phyloP scores from a whole-genome alignment of 768 basidiomycete species.

The Phaeotremella fagi region DNA sequence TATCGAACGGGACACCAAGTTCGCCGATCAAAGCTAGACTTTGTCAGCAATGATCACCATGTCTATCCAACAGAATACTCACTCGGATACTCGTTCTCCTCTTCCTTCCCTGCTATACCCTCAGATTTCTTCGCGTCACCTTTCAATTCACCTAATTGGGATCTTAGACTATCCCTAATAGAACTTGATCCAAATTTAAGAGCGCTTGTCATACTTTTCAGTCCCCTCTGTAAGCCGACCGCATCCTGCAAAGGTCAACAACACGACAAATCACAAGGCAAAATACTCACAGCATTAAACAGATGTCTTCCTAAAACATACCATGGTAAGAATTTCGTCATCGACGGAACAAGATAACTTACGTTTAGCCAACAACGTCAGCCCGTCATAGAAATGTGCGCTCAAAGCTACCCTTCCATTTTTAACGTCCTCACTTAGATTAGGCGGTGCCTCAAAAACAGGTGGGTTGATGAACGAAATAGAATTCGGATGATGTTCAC shows the following conservation, averaged over 20 bases:
- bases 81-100: slow-evolving; percentile 29
- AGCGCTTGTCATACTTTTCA: slow-evolving; percentile 60
- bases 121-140: slow-evolving; percentile 56
- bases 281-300: slow-evolving; percentile 69
- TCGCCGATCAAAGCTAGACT: slow-evolving; percentile 49
- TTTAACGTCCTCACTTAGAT: slow-evolving; percentile 56
- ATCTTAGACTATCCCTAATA: slow-evolving; percentile 71
- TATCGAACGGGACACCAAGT: slow-evolving; percentile 79
- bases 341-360: slow-evolving; percentile 48
- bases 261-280: too few species aligned
- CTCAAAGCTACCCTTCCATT: slow-evolving; percentile 68
- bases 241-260: slow-evolving; percentile 27
- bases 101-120: slow-evolving; percentile 15
- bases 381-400: slow-evolving; percentile 89
- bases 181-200: slow-evolving; percentile 73
- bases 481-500: slow-evolving; percentile 67
- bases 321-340: too few species aligned
- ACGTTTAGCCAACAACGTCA: slow-evolving; percentile 85
- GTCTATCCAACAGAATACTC: not conserved
- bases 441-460: slow-evolving; percentile 76
- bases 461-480: slow-evolving; percentile 90
- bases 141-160: slow-evolving; percentile 76
- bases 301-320: slow-evolving; percentile 54
- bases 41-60: slow-evolving; percentile 2
- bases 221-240: slow-evolving; percentile 78